phyloP scores from a whole-genome alignment of 345 rosid species.

The Hibiscus syriacus region DNA sequence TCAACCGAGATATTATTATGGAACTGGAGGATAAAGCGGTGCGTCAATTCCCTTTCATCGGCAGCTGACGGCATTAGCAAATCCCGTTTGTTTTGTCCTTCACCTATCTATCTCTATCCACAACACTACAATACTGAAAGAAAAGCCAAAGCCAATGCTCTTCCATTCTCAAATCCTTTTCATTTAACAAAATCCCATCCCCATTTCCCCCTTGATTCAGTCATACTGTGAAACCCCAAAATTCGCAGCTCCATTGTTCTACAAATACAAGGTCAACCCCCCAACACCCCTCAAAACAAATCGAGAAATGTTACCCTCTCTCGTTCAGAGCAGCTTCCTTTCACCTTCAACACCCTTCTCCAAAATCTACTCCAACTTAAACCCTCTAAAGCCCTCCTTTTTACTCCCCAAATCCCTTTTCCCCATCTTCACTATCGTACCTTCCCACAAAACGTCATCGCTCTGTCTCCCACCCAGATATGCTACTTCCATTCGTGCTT shows the following conservation, averaged over 20 bases:
- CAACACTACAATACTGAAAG: neutral
- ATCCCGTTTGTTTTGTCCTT: neutral
- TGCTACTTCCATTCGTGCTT: conserved; percentile 30
- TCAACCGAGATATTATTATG: neutral
- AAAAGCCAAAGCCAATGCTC: neutral
- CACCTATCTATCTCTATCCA: neutral
- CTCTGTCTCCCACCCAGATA: neutral
- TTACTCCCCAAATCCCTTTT: conserved; percentile 15
- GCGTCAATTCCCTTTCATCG: neutral
- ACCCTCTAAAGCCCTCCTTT: neutral
- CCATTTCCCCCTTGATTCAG: neutral
- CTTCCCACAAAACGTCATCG: neutral
- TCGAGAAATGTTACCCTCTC: conserved; percentile 7
- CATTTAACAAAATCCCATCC: neutral
- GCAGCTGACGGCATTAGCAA: neutral
- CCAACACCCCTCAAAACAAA: neutral
- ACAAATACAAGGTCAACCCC: neutral
- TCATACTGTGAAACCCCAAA: neutral
- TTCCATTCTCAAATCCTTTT: neutral
- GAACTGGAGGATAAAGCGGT: neutral
- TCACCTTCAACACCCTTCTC: neutral
- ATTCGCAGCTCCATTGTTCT: neutral
- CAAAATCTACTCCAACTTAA: neutral
- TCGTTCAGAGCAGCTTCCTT: conserved; percentile 8
- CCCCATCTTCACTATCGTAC: neutral